These are phyloP conservation scores for Croton laevigatus DNA, from an alignment of 441 rosid species.

Conservation along the genomic window DNA sequence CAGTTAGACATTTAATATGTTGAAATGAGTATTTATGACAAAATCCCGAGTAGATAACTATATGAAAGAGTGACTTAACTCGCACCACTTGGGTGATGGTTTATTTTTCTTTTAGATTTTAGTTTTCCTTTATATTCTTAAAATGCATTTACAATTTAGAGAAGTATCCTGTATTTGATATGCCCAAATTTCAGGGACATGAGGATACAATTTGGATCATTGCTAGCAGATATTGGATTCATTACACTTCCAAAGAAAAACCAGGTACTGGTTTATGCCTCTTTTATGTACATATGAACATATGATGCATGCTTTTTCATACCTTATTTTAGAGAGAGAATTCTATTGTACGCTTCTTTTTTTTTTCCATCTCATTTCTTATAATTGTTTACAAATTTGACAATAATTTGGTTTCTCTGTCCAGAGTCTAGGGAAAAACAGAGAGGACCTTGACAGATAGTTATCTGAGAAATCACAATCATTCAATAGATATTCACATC, in stretches of 20 bases:
- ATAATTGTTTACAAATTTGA: conserved; percentile 14
- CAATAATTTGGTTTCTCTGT: conserved; percentile 15
- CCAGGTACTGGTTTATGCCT: conserved; percentile 43
- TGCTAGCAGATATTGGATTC: conserved; percentile 89
- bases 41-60: too few relatives aligned
- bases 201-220: conserved; percentile 83
- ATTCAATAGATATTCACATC: conserved; percentile 76
- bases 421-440: conserved; percentile 54
- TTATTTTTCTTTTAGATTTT: neutral
- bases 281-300: neutral
- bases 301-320: neutral
- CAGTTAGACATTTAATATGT: too few relatives aligned
- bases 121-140: neutral
- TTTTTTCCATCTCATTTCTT: too few relatives aligned
- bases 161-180: conserved; percentile 17
- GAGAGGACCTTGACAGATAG: conserved; percentile 71
- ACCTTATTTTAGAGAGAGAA: neutral
- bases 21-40: too few relatives aligned
- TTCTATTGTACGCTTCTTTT: too few relatives aligned
- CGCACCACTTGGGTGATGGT: neutral
- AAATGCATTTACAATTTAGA: neutral
- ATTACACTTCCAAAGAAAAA: conserved; percentile 58
- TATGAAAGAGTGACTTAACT: conserved; percentile 3
- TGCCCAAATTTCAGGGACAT: conserved; percentile 61
- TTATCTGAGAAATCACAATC: conserved; percentile 71